phyloP scores from a whole-genome alignment of 2,329 filamentous ascomycete species.

The Calcarisporium arbuscula region DNA sequence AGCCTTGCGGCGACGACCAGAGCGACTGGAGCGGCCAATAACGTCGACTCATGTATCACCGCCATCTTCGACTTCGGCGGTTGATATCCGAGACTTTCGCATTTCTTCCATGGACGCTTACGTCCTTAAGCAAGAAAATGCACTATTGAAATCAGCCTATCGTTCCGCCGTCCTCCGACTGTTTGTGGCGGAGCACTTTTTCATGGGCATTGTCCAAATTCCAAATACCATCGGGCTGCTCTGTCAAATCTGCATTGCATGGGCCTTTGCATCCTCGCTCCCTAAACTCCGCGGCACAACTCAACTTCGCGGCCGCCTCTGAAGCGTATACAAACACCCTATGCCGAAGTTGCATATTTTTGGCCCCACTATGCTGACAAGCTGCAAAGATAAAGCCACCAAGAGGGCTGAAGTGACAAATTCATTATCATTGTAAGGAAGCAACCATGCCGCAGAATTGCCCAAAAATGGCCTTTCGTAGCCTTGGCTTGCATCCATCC shows the following conservation, averaged over 20 bases:
- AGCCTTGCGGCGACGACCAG: slow-evolving; percentile 34
- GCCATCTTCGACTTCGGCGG: slow-evolving; percentile 5
- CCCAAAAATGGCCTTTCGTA: no score
- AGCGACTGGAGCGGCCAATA: slow-evolving; percentile 32
- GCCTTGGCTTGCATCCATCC: no score
- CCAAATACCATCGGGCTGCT: slow-evolving; percentile 24
- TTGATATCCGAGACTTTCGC: slow-evolving; percentile 41
- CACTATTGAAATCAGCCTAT: slow-evolving; percentile 25
- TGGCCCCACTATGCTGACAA: no score
- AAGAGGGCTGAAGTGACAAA: no score
- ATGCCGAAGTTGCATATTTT: no score
- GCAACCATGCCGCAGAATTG: no score
- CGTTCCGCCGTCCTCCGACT: slow-evolving; percentile 30
- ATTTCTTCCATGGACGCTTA: slow-evolving; percentile 47
- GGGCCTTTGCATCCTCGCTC: slow-evolving; percentile 18
- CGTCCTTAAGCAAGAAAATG: slow-evolving; percentile 29
- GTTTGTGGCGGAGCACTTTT: slow-evolving; percentile 37
- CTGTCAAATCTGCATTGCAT: slow-evolving; percentile 25
- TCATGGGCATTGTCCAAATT: slow-evolving; percentile 27
- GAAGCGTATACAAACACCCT: no score
- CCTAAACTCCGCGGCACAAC: no score
- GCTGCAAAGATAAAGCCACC: no score
- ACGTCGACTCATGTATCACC: slow-evolving; percentile 26
- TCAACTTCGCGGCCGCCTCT: no score
- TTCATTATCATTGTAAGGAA: no score